Percentiles rank a stretch among this genome's conserved stretches.
These are phyloP conservation scores for Akebia trifoliata DNA, from an alignment of 164 flowering plant genomes.

Conservation along the genomic window DNA sequence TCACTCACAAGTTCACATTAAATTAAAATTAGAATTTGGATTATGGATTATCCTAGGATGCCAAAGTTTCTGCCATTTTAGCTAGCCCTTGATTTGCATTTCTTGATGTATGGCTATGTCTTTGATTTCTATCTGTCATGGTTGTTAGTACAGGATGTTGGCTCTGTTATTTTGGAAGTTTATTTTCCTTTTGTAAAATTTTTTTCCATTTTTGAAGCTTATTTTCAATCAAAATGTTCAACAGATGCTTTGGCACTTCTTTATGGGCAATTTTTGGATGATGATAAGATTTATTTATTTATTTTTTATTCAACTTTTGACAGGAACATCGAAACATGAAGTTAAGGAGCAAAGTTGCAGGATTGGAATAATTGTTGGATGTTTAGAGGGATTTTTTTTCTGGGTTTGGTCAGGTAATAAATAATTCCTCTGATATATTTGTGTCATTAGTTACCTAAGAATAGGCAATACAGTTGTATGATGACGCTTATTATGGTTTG, in stretches of 20 bases:
- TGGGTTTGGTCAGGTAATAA: constrained; percentile 18
- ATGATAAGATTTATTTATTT: background rate
- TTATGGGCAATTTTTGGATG: background rate
- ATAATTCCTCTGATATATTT: background rate
- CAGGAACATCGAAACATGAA: constrained; percentile 68
- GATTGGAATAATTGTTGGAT: constrained; percentile 33
- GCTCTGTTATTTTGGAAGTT: too few species aligned
- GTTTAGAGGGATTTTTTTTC: constrained; percentile 1
- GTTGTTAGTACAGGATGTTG: too few species aligned
- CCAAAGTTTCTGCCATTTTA: too few species aligned
- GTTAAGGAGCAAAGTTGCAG: constrained; percentile 57
- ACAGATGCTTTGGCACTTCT: background rate
- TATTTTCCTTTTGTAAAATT: too few species aligned
- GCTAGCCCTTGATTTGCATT: too few species aligned
- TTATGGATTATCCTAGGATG: too few species aligned
- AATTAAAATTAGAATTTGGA: too few species aligned
- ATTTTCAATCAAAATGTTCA: too few species aligned
- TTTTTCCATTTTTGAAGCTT: too few species aligned
- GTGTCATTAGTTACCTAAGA: background rate
- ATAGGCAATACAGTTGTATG: background rate
- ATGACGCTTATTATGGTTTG: background rate
- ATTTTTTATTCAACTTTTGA: background rate
- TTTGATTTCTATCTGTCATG: too few species aligned
- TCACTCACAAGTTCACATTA: too few species aligned
- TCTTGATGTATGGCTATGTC: too few species aligned